A percentile compares a stretch with the other conserved stretches of the same genome.
These are phyloP conservation scores for Candida freyschussii DNA, from an alignment of 1,139 yeast species.

Conservation along the genomic window DNA sequence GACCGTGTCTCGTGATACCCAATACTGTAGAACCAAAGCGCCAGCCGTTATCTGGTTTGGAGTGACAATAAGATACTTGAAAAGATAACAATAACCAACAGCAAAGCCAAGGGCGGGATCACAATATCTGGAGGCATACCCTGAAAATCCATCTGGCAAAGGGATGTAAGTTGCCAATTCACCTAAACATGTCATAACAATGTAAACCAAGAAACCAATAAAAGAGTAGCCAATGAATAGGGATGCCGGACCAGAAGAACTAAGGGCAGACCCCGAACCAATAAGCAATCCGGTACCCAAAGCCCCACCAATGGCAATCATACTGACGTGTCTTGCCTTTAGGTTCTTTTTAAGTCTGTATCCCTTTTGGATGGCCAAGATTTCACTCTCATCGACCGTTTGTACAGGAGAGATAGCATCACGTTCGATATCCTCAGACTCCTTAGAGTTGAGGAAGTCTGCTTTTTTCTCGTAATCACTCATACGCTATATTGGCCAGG, in stretches of 20 bases:
- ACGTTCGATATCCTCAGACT: slow-evolving; percentile 3
- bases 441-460: slow-evolving; percentile 1
- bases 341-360: slow-evolving; percentile 54
- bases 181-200: slow-evolving; percentile 78
- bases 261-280: slow-evolving; percentile 67
- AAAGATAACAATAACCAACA: slow-evolving; percentile 71
- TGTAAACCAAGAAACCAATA: slow-evolving; percentile 64
- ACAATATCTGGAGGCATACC: slow-evolving; percentile 59
- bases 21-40: slow-evolving; percentile 60
- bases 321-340: slow-evolving; percentile 66
- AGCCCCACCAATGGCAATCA: slow-evolving; percentile 84
- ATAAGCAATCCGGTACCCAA: slow-evolving; percentile 76
- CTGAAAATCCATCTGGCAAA: slow-evolving; percentile 63
- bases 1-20: slow-evolving; percentile 48
- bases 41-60: slow-evolving; percentile 81
- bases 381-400: slow-evolving; percentile 10
- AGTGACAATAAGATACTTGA: slow-evolving; percentile 73
- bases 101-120: slow-evolving; percentile 79
- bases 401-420: slow-evolving; percentile 2
- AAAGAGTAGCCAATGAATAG: slow-evolving; percentile 64
- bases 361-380: slow-evolving; percentile 36
- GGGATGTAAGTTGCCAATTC: slow-evolving; percentile 69
- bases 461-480: neutral
- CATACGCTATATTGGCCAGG: no score
- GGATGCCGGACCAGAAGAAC: slow-evolving; percentile 79